Evolutionary conservation across 176 grass and related monocot species (phyloP), one percentile per base, ranked within the genome.

Genomic region (Juncus effusus): DNA sequence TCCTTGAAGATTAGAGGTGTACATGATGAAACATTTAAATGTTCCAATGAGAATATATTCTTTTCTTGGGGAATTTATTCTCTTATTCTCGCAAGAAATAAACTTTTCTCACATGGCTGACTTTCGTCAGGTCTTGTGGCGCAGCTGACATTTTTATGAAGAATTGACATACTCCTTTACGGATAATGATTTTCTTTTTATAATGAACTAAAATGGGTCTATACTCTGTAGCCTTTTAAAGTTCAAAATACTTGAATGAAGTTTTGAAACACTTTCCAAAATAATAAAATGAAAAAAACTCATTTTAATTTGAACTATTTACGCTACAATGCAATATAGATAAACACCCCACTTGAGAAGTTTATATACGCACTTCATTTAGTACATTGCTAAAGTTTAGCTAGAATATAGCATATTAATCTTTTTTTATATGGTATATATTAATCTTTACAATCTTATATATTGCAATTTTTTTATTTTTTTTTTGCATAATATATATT

Each of bases 51-150:
- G 65, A 69, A 70, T 42, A 39, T 14, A 36, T 71, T 16, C 54
- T 71, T 71, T 71, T 59, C 55, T 71, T 70, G 54, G 42, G 67
- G 67, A 71, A 71, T 71, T 71, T 71, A 35, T 71, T 71, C 68
- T 59, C 42, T 45, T 40, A 59, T 71, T 71, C 54, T 8, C 40
- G 15, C 10, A 3, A 38, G 38, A 69, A 69, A 70, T 40, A 42
- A 14, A 14, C 56, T 71, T 5, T 55, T 71, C 37, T 71, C 68
- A 71, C 68, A 71, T 59, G 68, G 54, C 54, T 58, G 54, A 59
- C 68, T 59, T 59, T 39, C 54, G 2, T 5, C 19, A 28, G 4
- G 44, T 47, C 19, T 28, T 28, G 19, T 28, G 19, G 19, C 19
- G 19, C 19, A 28, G 19, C 19, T 28, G 19, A 28, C 19, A 28